Evolutionary conservation across 371 early-diverging fungal species (phyloP).

Genomic region (Batkoa obscura): DNA sequence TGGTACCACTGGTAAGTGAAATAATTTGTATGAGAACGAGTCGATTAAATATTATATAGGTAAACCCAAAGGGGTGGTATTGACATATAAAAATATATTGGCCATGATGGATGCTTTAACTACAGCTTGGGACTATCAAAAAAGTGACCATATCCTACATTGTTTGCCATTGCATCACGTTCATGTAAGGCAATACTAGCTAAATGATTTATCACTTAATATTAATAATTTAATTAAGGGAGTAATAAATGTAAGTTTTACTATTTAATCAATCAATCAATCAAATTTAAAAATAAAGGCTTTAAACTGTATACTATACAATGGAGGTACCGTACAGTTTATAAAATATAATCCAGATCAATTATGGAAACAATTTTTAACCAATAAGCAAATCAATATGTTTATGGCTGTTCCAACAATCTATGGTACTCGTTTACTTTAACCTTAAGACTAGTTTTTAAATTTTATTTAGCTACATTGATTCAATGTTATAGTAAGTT

Average conservation of each 20-base stretch:
- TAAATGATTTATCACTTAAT: background rate
- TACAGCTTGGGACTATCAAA: conserved; percentile 52
- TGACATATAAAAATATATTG: conserved; percentile 38
- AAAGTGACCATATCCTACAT: conserved; percentile 47
- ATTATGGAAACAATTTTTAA: conserved; percentile 39
- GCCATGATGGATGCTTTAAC: conserved; percentile 41
- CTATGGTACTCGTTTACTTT: conserved; percentile 22
- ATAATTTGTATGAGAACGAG: background rate
- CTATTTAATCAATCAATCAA: background rate
- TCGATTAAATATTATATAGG: conserved; percentile 14
- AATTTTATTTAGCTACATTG: background rate
- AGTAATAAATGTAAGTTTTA: conserved; percentile 7
- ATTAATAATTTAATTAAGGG: conserved; percentile 6
- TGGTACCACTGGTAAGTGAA: conserved; percentile 36
- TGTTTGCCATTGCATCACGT: conserved; percentile 69
- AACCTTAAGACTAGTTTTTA: background rate
- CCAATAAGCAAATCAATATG: conserved; percentile 26
- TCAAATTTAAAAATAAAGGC: conserved; percentile 30
- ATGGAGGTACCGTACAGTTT: conserved; percentile 63
- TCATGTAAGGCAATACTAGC: conserved; percentile 22
- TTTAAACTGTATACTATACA: conserved; percentile 31
- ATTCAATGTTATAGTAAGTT: background rate
- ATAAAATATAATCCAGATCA: conserved; percentile 33
- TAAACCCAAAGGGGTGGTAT: conserved; percentile 63
- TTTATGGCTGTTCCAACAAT: conserved; percentile 85